These are phyloP conservation scores for Melampsora larici-populina DNA, from an alignment of 1,284 basidiomycete species.

Conservation along the genomic window DNA sequence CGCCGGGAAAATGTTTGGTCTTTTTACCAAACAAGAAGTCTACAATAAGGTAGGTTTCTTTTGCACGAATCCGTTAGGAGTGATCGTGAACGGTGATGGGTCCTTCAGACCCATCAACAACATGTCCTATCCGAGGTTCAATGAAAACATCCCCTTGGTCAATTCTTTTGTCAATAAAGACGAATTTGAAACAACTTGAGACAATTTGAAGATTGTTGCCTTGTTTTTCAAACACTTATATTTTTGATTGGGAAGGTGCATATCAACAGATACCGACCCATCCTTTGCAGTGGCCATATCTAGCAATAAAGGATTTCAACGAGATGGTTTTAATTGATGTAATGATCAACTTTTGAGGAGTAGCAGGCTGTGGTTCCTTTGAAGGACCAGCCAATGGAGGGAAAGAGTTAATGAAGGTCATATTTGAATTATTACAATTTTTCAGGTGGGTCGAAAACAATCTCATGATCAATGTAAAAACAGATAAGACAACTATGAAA, in stretches of 20 bases:
- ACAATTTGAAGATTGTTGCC: no score
- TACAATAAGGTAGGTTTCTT: neutral
- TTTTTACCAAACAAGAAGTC: neutral
- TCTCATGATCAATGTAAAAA: neutral
- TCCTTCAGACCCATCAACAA: constrained; percentile 8
- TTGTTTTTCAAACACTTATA: neutral
- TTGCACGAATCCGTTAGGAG: neutral
- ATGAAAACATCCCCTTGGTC: neutral
- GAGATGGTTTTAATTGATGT: neutral
- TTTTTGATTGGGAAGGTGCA: constrained; percentile 16
- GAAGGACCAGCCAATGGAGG: no score
- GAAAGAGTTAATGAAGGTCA: neutral
- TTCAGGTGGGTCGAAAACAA: constrained; percentile 2
- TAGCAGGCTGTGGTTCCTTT: no score
- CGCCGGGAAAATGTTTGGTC: no score
- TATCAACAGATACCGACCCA: neutral
- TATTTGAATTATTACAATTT: neutral
- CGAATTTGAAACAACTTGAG: no score
- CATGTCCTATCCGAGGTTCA: neutral
- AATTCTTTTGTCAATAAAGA: constrained; percentile 17
- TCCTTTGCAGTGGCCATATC: neutral
- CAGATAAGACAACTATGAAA: constrained; percentile 1
- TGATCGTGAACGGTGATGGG: neutral
- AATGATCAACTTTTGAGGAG: neutral
- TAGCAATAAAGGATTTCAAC: neutral